Base-by-base conservation (phyloP, 805 yeast genomes). In the Lipomyces mesembrius region DNA sequence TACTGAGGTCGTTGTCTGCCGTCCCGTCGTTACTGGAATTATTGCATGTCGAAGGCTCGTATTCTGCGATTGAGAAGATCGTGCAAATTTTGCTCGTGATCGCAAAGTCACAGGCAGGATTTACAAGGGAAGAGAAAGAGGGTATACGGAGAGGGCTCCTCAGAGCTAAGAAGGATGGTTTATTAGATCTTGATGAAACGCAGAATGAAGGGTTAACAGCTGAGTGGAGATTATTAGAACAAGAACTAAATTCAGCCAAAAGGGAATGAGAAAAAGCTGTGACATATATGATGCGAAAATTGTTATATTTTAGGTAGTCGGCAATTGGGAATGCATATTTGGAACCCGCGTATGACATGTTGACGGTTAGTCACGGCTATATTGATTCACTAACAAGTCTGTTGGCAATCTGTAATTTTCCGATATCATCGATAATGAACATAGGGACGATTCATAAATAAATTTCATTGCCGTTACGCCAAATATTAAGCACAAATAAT, bases 201-300 rank as follows among this genome's bases (percentile, higher is more conserved):
- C 62, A 61, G 34, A n/a, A 51, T 32, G 55, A 59, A 6, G 65
- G 63, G 17, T 12, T 65, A 20, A 54, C 59, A 9, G 37, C 62
- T 3, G 73, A 70, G 43, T 71, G 73, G 73, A 67, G 59, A 14
- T 29, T 49, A 22, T 60, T 68, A 17, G 71, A 65, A 53, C 17
- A 60, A 17, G 56, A n/a, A 14, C 14, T 25, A 61, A 46, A 62
- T 64, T 64, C 61, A n/a, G 14, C n/a, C 8, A 25, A 52, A 14
- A 6, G 25, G 20, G 2, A 17, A 43, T 43, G 20, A 43, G 49
- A 43, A 17, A n/a, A n/a, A n/a, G 32, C 32, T 43, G 20, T 43
- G 49, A 43, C 20, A 37, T 12, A 14, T 6, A 6, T 43, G 14
- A 43, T 43, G 20, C 17, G 43, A 37, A 27, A 37, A 12, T 14